Base-by-base conservation (phyloP, 2,329 filamentous ascomycete species). In the Drechslera avenae region DNA sequence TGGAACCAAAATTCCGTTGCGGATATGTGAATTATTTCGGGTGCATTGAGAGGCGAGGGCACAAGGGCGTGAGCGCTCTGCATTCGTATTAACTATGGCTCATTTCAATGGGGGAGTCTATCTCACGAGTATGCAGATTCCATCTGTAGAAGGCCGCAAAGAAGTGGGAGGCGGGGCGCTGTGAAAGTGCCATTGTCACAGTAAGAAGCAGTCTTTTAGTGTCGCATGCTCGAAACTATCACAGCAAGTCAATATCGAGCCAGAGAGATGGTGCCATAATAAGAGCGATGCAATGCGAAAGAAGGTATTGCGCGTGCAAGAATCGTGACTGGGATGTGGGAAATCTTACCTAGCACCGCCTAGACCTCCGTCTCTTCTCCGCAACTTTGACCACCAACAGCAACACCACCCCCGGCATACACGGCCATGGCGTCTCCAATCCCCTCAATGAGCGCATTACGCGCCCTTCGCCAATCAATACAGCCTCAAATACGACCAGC, bases 71-170 rank as follows among this genome's bases (percentile, higher is more conserved):
- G 45, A 14, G 18, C 39, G 50, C 46, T 63, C 62, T 66, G 18
- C 14, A 28, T 13, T 23, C 17, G 28, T 36, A 31, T 61, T 37
- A 59, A 40, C 35, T 31, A 21, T n/a, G 4, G 19, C 26, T 9
- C 35, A 30, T 34, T 13, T 12, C 23, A 14, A 23, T 6, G 12
- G 21, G 13, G 31, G 16, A 9, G 31, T 31, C 10, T 16, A 17
- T 39, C 71, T 58, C 50, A 73, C 68, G 59, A 23, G 61, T 59
- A 37, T 60, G 56, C 31, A 60, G 46, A 47, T 57, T 74, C 76
- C 75, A 79, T 60, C 65, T 67, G 62, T 77, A 78, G 58, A 79
- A 79, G 43, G 71, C 69, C 10, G 67, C 64, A 61, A 76, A 78
- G 65, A 79, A 79, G 60, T 72, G 73, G 33, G 54, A 50, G 13